Percentiles rank a stretch among this genome's conserved stretches.
These are phyloP conservation scores for Jasminum sambac DNA, from an alignment of 257 asterid species.

Conservation along the genomic window DNA sequence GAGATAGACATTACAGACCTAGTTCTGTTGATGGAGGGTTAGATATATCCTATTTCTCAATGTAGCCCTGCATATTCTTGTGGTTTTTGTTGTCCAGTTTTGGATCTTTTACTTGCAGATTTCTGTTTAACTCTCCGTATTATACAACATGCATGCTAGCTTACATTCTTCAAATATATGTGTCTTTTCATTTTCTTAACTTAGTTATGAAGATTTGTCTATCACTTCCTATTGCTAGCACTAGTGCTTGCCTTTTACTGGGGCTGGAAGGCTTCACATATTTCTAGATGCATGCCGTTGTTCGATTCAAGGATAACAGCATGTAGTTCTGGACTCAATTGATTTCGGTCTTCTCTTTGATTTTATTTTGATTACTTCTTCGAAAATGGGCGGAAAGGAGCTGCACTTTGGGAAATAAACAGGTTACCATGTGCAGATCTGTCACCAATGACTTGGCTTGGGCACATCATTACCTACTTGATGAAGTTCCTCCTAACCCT, in stretches of 20 bases:
- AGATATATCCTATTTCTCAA: constrained; percentile 28
- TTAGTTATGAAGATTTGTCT: constrained; percentile 16
- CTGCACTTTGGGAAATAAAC: constrained; percentile 20
- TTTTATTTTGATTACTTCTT: constrained; percentile 20
- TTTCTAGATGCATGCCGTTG: constrained; percentile 20
- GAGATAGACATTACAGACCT: constrained; percentile 60
- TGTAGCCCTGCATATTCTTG: constrained; percentile 17
- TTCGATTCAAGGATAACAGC: constrained; percentile 8
- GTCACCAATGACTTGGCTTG: constrained; percentile 4
- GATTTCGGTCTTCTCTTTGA: neutral
- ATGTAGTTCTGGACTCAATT: neutral
- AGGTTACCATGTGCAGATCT: constrained; percentile 4
- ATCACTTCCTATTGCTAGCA: constrained; percentile 16
- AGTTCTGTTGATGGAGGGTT: constrained; percentile 88
- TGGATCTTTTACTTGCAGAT: constrained; percentile 21
- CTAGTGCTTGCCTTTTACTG: constrained; percentile 15
- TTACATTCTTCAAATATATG: constrained; percentile 12
- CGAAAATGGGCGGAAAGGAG: constrained; percentile 19
- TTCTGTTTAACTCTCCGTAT: constrained; percentile 4
- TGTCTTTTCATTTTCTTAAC: neutral
- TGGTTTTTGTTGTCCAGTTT: constrained; percentile 13
- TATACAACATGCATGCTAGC: constrained; percentile 6
- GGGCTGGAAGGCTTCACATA: constrained; percentile 21
- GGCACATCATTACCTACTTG: constrained; percentile 5
- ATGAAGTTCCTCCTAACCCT: constrained; percentile 15